Evolutionary conservation across 1,284 basidiomycete species (phyloP), one percentile per base, ranked within the genome.

Genomic region (Kalmanozyma brasiliensis): DNA sequence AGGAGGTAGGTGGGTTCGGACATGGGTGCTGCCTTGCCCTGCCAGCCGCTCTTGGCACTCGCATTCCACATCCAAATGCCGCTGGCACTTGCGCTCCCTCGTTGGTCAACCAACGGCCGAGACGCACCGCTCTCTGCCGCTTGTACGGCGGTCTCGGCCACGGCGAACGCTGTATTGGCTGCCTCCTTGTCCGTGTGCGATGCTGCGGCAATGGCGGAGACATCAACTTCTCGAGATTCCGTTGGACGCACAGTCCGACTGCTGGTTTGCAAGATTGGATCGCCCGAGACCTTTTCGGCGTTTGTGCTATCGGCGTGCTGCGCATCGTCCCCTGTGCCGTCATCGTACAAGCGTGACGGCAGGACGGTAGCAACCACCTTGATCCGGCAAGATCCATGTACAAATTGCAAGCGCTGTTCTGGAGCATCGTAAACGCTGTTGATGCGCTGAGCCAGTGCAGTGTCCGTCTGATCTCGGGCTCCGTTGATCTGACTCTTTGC

Each of bases 21-120:
- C 70, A 78, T 76, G 34, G 51, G 51, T 29, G 24, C 30, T 3
- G 60, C 66, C 10, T 49, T 53, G 36, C 59, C 66, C 40, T 76
- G 68, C 53, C 64, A 60, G 19, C 76, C 70, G 20, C 62, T 71
- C 17, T 56, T 42, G 11, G 59, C 52, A 48, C 73, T 69, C 9
- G 68, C 73, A 17, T 64, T 70, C 74, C 73, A 75, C 62, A 69
- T 73, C 68, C 70, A 75, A 36, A 73, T 62, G 14, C 69, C 66
- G 23, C 68, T 61, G 5, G 47, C 40, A 49, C 63, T 67, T 32
- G 43, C 60, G 17, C 41, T 43, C 2, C 49, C 59, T 22, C 52
- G 46, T 20, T 57, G 53, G 33, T 60, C 67, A n/a, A 71, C 44
- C 24, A 71, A 44, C 8, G 61, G 56, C 16, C 49, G 43, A 29